Evolutionary conservation across 139 green algal genomes (phyloP), one percentile per base, ranked within the genome.

Genomic region (Prasinococcaceae sp.): DNA sequence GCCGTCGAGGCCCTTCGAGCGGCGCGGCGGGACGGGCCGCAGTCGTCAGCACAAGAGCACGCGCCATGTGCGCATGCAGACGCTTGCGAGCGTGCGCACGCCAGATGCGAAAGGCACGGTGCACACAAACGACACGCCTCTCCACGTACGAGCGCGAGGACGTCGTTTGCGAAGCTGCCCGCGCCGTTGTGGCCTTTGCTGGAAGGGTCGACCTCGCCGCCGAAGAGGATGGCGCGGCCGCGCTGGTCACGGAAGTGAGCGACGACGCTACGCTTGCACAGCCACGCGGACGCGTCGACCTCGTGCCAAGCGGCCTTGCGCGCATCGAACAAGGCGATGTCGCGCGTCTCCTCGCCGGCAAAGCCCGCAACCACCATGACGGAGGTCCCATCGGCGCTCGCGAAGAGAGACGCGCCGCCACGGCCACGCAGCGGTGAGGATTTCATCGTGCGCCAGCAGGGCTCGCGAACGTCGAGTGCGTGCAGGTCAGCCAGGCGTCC

Each of bases 151-250:
- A 41, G 14, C 33, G 33, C 12, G 12, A 41, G 12, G 12, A 41
- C 14, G 33, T 58, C 32, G 28, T 44, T 48, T 48, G 50, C 57
- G 40, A 74, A 79, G 47, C 58, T 27, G 12, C 72, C 72, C 0
- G 72, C 72, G 20, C 66, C 69, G 14, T 59, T 54, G 16, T 73
- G 63, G 9, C 64, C 69, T 47, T 66, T 73, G 51, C 50, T 58
- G 0, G 58, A 72, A 0, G 70, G 70, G 17, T 74, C 60, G 43
- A 79, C 68, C 56, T 79, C 72, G 2, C 72, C 72, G 1, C 72
- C 68, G 51, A 68, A 77, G 4, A 53, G 47, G 9, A 41, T 41
- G 33, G 12, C 12, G 33, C 33, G 33, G 33, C 33, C 12, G 33
- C 33, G 14, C 12, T 12, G 33, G 33, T 41, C 33, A 14, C 14